Base-by-base conservation (phyloP, 1,284 basidiomycete species). In the Albatrellus sp. region DNA sequence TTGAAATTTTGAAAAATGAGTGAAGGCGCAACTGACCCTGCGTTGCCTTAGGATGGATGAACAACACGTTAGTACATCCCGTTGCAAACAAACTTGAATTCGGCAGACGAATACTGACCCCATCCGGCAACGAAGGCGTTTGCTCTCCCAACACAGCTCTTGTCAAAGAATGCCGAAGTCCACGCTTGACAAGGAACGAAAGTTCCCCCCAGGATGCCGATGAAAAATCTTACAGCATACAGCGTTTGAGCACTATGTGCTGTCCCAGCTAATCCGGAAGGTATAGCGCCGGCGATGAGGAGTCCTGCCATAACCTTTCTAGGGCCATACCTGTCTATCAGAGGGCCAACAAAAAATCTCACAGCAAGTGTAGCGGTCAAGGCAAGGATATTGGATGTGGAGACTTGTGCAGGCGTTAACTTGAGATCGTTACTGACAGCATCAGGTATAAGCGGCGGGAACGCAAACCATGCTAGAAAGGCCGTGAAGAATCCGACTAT, bases 81-180 rank as follows among this genome's bases (percentile, higher is more conserved):
- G 7, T 24, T 24, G 24, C 24, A 24, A 24, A 24, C 24, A 24
- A 24, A 3, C 24, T 24, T 7, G 24, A 24, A 3, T 7, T 24
- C 24, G 24, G 24, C 24, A 24, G 24, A 24, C 24, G 7, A 24
- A 24, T 4, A 24, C 24, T 24, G 24, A 50, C 78, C 78, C 68
- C 69, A 75, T 2, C 73, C 72, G 2, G 57, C 73, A 5, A 67
- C 68, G 0, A 76, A 55, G 0, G 73, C 73, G 47, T 76, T 76
- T 0, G 71, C 72, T 24, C 47, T 69, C 1, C 78, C 79, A 14
- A 80, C 73, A 24, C 76, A 63, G 42, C 65, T 67, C 50, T 71
- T 77, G 57, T 80, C 77, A 55, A 73, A 81, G 58, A 76, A 80
- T 13, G 63, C 59, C 0, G 75, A 72, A 5, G 72, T 74, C 78